These are phyloP conservation scores for Colletotrichum orchidophilum DNA, from an alignment of 2,329 filamentous ascomycete genomes.

Conservation along the genomic window DNA sequence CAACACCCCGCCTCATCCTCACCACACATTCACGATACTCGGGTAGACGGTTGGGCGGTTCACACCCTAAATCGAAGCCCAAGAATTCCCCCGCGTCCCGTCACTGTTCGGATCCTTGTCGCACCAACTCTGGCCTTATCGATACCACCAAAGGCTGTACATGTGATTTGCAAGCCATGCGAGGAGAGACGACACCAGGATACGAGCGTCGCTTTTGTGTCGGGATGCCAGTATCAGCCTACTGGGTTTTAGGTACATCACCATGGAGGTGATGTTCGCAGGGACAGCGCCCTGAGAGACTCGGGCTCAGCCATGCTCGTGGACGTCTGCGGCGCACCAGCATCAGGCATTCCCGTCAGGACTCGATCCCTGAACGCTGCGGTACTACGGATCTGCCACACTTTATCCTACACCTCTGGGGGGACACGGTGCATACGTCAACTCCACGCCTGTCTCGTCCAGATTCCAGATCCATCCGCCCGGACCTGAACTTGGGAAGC, in stretches of 20 bases:
- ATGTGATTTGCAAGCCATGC: not conserved
- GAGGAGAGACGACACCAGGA: not conserved
- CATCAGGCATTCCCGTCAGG: not conserved
- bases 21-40: constrained; percentile 25
- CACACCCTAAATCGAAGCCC: not conserved
- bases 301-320: constrained; percentile 1
- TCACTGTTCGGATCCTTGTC: constrained; percentile 4
- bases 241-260: not conserved
- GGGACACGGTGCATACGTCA: constrained; percentile 10
- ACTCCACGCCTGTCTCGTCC: constrained; percentile 26
- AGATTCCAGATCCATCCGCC: constrained; percentile 7
- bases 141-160: constrained; percentile 9
- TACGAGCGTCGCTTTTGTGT: constrained; percentile 1
- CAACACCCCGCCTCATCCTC: constrained; percentile 22
- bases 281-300: constrained; percentile 13
- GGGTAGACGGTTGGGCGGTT: not conserved
- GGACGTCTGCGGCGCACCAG: constrained; percentile 1
- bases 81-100: constrained; percentile 16
- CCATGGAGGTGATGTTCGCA: constrained; percentile 22
- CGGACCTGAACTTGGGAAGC: constrained; percentile 3
- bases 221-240: constrained; percentile 13
- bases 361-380: constrained; percentile 23
- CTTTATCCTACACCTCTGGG: constrained; percentile 4
- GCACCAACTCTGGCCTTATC: constrained; percentile 12
- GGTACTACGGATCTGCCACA: constrained; percentile 1